phyloP scores from a whole-genome alignment of 495 filamentous ascomycete genomes.

The Penicillium odoratum region DNA sequence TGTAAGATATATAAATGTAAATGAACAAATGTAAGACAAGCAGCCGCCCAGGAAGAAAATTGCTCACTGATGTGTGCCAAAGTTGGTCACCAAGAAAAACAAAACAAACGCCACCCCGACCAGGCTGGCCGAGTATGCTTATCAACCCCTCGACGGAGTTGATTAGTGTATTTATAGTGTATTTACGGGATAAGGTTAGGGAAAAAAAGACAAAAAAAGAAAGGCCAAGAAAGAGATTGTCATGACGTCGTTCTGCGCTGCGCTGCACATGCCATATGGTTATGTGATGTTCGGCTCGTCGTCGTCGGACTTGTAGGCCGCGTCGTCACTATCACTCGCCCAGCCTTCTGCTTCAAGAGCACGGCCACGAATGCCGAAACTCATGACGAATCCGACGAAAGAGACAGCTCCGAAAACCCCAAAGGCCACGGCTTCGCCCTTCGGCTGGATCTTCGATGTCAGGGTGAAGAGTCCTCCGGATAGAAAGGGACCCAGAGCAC shows the following conservation, averaged over 20 bases:
- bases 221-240: neutral
- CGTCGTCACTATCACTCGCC: constrained; percentile 54
- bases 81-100: neutral
- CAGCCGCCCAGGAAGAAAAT: neutral
- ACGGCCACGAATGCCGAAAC: constrained; percentile 65
- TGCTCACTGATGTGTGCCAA: neutral
- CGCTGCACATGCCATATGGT: neutral
- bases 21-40: neutral
- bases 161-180: constrained; percentile 3
- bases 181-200: constrained; percentile 17
- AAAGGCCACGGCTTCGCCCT: constrained; percentile 84
- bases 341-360: constrained; percentile 63
- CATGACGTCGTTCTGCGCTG: constrained; percentile 16
- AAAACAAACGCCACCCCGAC: neutral
- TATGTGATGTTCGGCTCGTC: constrained; percentile 33
- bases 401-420: constrained; percentile 78
- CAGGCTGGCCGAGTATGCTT: neutral
- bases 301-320: constrained; percentile 50
- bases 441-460: constrained; percentile 64
- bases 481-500: constrained; percentile 85
- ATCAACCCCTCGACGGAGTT: neutral
- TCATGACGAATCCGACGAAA: constrained; percentile 73
- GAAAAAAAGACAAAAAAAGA: constrained; percentile 6
- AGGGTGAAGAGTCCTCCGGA: constrained; percentile 81
- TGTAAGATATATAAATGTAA: too few relatives aligned